phyloP scores from a whole-genome alignment of 1,284 basidiomycete genomes.

The Apiotrichum sp. region DNA sequence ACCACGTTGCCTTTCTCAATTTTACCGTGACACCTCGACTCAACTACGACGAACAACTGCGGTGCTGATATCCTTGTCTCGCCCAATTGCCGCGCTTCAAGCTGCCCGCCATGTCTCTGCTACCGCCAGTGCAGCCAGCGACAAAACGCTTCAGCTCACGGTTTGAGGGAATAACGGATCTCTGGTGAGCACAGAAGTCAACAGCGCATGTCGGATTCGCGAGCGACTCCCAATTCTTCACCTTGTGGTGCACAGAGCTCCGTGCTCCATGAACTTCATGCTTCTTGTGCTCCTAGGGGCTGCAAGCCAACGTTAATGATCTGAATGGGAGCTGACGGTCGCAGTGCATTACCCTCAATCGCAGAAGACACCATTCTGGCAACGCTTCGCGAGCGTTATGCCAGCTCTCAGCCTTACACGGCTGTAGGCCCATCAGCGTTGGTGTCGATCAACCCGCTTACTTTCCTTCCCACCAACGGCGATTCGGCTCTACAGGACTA shows the following conservation, averaged over 20 bases:
- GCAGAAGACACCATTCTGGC: slow-evolving; percentile 50
- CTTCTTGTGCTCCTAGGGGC: no score
- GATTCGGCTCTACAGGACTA: slow-evolving; percentile 79
- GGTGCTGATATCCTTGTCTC: no score
- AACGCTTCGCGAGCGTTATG: slow-evolving; percentile 77
- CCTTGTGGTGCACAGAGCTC: no score
- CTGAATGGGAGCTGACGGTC: not conserved
- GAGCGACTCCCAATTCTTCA: no score
- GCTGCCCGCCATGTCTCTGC: slow-evolving; percentile 11
- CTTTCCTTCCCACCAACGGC: slow-evolving; percentile 70
- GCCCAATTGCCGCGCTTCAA: no score
- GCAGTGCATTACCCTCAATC: slow-evolving; percentile 34
- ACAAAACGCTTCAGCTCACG: slow-evolving; percentile 22
- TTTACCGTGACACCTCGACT: no score
- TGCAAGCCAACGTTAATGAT: no score
- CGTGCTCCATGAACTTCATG: no score
- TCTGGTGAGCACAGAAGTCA: slow-evolving; percentile 23
- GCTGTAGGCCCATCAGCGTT: slow-evolving; percentile 62
- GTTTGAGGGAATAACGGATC: slow-evolving; percentile 35
- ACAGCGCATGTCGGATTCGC: no score
- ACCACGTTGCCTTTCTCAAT: no score
- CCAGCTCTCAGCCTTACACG: slow-evolving; percentile 76
- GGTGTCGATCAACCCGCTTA: slow-evolving; percentile 82
- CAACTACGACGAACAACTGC: no score
- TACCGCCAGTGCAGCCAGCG: not conserved